Evolutionary conservation across 495 filamentous ascomycete species (phyloP).

Genomic region (Aspergillus ellipticus): DNA sequence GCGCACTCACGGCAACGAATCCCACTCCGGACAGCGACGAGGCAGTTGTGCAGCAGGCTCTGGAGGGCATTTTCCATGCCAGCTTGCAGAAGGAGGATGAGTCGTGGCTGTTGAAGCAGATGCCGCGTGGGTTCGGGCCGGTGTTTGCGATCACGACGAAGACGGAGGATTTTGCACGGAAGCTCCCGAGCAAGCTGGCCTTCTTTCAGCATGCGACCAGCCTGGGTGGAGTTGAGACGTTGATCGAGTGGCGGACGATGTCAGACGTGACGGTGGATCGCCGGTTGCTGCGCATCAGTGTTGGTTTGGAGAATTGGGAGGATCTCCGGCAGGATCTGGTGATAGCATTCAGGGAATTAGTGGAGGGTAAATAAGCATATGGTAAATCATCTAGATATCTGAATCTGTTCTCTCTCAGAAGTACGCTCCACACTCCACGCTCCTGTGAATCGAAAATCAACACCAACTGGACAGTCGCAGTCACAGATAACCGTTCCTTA

Average conservation of each 20-base stretch:
- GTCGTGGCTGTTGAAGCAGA: slow-evolving; percentile 77
- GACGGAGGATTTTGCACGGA: slow-evolving; percentile 54
- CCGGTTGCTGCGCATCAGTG: slow-evolving; percentile 72
- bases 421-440: no score
- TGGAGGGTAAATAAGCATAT: slow-evolving; percentile 12
- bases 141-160: slow-evolving; percentile 76
- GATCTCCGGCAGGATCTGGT: slow-evolving; percentile 77
- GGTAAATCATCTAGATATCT: no score
- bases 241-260: slow-evolving; percentile 75
- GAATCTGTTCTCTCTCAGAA: no score
- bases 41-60: slow-evolving; percentile 45
- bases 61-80: slow-evolving; percentile 68
- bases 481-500: no score
- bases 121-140: slow-evolving; percentile 87
- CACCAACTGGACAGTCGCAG: background rate
- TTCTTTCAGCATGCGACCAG: slow-evolving; percentile 95
- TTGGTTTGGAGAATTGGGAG: slow-evolving; percentile 84
- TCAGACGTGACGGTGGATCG: slow-evolving; percentile 69
- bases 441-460: no score
- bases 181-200: slow-evolving; percentile 69
- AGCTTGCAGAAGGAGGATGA: slow-evolving; percentile 64
- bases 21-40: slow-evolving; percentile 31
- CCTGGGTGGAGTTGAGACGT: slow-evolving; percentile 86
- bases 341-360: slow-evolving; percentile 52
- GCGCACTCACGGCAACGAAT: slow-evolving; percentile 33